Evolutionary conservation across 495 filamentous ascomycete genomes (phyloP).

Genomic region (Penicillium robsamsonii): DNA sequence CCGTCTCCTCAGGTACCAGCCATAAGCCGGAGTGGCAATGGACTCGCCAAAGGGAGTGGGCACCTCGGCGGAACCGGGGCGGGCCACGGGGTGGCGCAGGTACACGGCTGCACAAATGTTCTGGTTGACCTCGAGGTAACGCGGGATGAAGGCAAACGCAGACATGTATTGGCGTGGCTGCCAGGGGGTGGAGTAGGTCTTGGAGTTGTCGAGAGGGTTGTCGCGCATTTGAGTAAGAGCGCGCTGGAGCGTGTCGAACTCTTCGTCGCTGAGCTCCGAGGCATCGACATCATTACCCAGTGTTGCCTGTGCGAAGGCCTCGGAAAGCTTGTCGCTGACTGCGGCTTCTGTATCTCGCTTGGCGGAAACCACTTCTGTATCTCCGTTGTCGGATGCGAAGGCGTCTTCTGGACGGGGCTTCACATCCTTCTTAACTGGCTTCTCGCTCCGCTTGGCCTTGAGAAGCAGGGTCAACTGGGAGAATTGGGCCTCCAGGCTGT

Average conservation of each 20-base stretch:
- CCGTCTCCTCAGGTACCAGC: conserved; percentile 89
- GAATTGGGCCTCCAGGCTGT: conserved; percentile 54
- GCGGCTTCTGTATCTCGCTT: conserved; percentile 16
- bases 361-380: conserved; percentile 7
- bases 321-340: conserved; percentile 36
- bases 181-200: conserved; percentile 93
- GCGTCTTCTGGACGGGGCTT: not conserved
- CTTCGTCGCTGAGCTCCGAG: conserved; percentile 39
- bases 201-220: conserved; percentile 71
- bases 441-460: conserved; percentile 38
- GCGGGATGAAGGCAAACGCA: conserved; percentile 90
- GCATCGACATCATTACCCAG: conserved; percentile 40
- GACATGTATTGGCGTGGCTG: conserved; percentile 80
- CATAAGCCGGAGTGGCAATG: conserved; percentile 73
- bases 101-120: conserved; percentile 95
- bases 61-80: conserved; percentile 82
- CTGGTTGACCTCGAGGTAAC: conserved; percentile 96
- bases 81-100: conserved; percentile 89
- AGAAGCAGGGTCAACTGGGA: conserved; percentile 42
- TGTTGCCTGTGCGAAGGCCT: conserved; percentile 44
- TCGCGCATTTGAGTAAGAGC: conserved; percentile 58
- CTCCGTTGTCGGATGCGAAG: conserved; percentile 6
- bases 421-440: conserved; percentile 15
- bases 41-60: conserved; percentile 73
- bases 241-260: conserved; percentile 42